These are phyloP conservation scores for Russula sp. DNA, from an alignment of 768 basidiomycete genomes.

Conservation along the genomic window DNA sequence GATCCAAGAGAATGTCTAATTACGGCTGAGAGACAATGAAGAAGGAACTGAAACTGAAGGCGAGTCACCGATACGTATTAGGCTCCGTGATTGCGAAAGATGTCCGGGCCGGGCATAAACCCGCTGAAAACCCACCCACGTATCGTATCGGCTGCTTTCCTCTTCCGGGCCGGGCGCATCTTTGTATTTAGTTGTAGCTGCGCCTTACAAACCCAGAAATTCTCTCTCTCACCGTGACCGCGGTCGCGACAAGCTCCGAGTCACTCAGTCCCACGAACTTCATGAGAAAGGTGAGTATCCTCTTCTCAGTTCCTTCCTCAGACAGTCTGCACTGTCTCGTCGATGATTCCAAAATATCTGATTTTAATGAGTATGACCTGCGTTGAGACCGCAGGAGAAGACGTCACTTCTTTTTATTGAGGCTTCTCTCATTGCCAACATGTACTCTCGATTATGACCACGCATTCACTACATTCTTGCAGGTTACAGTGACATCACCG, in stretches of 20 bases:
- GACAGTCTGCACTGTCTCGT: background rate
- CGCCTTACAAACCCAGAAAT: background rate
- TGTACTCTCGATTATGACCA: background rate
- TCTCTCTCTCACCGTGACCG: background rate
- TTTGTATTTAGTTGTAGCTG: no score
- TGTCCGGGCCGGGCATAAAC: no score
- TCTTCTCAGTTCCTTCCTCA: background rate
- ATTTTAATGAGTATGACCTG: slow-evolving; percentile 33
- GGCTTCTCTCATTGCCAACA: background rate
- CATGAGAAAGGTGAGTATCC: slow-evolving; percentile 5
- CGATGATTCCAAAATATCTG: slow-evolving; percentile 30
- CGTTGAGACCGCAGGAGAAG: slow-evolving; percentile 24
- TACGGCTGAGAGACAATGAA: background rate
- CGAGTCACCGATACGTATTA: background rate
- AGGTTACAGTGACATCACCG: background rate
- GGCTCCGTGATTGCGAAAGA: no score
- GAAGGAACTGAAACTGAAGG: background rate
- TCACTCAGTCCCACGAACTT: no score
- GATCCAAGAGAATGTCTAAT: background rate
- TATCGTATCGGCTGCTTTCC: no score
- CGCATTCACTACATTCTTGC: background rate
- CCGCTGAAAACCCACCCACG: no score
- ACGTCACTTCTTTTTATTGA: slow-evolving; percentile 17
- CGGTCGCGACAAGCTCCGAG: background rate
- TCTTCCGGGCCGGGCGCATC: no score